Conservation (phyloP, 2,329 filamentous ascomycete genomes). For the Helotiales sp. region DNA sequence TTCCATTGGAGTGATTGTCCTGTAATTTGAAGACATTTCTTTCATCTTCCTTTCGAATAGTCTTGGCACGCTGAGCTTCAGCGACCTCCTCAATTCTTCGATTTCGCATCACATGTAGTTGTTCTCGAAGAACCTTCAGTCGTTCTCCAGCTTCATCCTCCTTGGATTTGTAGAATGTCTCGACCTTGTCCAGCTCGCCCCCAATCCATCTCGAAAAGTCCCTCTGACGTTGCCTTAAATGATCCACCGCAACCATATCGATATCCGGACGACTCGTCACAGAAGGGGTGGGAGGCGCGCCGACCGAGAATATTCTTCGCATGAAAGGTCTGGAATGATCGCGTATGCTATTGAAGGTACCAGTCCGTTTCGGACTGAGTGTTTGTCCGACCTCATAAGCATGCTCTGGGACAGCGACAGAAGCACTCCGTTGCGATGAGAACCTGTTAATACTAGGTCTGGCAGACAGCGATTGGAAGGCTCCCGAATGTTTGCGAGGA, state of each 20-base stretch:
- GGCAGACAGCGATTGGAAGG: not conserved
- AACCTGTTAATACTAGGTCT: not conserved
- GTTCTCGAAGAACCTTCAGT: slow-evolving; percentile 70
- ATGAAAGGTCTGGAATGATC: slow-evolving; percentile 23
- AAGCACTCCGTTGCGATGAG: slow-evolving; percentile 10
- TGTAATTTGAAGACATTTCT: slow-evolving; percentile 15
- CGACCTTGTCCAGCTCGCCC: slow-evolving; percentile 84
- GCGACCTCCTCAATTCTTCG: slow-evolving; percentile 71
- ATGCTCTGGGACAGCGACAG: slow-evolving; percentile 26
- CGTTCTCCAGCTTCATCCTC: slow-evolving; percentile 81
- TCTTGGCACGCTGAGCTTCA: slow-evolving; percentile 24
- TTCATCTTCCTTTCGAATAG: slow-evolving; percentile 24
- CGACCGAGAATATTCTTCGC: slow-evolving; percentile 30
- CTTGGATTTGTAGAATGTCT: slow-evolving; percentile 83
- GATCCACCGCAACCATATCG: slow-evolving; percentile 56
- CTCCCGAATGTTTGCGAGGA: not conserved
- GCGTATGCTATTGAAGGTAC: slow-evolving; percentile 28
- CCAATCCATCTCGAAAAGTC: slow-evolving; percentile 89
- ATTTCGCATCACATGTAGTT: slow-evolving; percentile 92
- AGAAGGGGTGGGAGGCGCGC: slow-evolving; percentile 39
- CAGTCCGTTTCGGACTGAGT: slow-evolving; percentile 24
- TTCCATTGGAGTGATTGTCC: slow-evolving; percentile 19
- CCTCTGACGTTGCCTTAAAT: slow-evolving; percentile 71
- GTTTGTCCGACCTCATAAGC: slow-evolving; percentile 47
- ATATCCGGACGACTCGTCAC: slow-evolving; percentile 44